Base-by-base conservation (phyloP, 2,329 filamentous ascomycete genomes). In the Colletotrichum chrysophilum region DNA sequence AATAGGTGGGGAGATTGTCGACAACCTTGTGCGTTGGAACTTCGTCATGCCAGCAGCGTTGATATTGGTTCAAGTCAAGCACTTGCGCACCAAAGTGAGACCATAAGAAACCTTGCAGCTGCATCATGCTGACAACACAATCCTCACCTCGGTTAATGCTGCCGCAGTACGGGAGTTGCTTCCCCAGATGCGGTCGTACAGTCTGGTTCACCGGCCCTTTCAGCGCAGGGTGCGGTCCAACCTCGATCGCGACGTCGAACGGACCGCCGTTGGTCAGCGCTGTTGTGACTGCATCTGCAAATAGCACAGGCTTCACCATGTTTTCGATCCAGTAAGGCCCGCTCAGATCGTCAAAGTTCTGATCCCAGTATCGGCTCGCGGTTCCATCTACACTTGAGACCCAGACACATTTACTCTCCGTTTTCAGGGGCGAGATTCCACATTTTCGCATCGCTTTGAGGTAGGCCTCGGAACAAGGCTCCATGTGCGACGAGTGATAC, bases 401-500 rank as follows among this genome's bases (percentile, higher is more conserved):
- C 65, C 58, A 62, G 2, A 56, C 38, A 4, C 66, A 32, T 18
- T 18, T 24, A 2, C 8, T 28, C 7, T 30, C 26, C 4, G 24
- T 9, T n/a, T 36, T 16, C 12, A 32, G 34, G 13, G 36, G 52
- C 6, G 12, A 26, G 26, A 72, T 66, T 1, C 21, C 26, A 4
- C 61, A 66, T 4, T 9, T 18, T 1, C 16, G 7, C 28, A 75
- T 30, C 9, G 68, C 43, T 12, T 30, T 4, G 4, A 70, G 60
- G 56, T 85, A 85, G 5, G 77, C 75, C 0, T 77, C 73, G 1
- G 80, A 78, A 8, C 81, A 72, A 0, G 43, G 36, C 9, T 74
- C 16, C 83, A 78, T 77, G 28, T 75, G 75, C 6, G 48, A 34
- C 3, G 78, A 79, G 66, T 79, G 78, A 34, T 79, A 79, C 2